Evolutionary conservation across 176 grass and related monocot genomes (phyloP).

Genomic region (Carex kokanica): DNA sequence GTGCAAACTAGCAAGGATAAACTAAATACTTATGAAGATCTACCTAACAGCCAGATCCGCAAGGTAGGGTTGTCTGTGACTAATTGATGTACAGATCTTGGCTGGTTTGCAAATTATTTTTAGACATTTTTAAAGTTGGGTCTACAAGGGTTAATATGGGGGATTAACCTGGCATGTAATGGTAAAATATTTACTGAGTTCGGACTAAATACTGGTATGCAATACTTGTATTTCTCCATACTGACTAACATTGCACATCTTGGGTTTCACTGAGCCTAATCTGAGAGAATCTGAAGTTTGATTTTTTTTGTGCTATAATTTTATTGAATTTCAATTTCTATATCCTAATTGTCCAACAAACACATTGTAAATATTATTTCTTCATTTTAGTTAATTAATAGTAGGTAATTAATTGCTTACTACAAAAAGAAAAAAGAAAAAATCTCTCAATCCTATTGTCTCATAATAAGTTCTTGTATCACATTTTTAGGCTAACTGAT

Average conservation of each 20-base stretch:
- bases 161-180: constrained; percentile 8
- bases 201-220: background rate
- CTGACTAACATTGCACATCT: background rate
- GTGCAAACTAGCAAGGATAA: constrained; percentile 32
- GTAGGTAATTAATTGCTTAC: background rate
- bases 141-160: background rate
- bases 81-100: constrained; percentile 6
- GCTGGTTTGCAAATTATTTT: background rate
- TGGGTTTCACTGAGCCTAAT: background rate
- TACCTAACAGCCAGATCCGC: constrained; percentile 82
- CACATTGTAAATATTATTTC: background rate
- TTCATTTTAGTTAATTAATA: background rate
- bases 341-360: background rate
- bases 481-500: background rate
- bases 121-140: constrained; percentile 19
- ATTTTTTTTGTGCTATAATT: background rate
- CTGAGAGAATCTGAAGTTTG: background rate
- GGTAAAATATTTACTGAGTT: constrained; percentile 5
- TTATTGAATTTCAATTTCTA: background rate
- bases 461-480: background rate
- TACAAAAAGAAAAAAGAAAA: background rate
- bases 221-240: background rate
- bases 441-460: background rate
- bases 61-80: constrained; percentile 52
- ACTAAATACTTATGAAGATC: constrained; percentile 60